Conservation (phyloP, 257 asterid genomes). For the Solanum tacnaense region DNA sequence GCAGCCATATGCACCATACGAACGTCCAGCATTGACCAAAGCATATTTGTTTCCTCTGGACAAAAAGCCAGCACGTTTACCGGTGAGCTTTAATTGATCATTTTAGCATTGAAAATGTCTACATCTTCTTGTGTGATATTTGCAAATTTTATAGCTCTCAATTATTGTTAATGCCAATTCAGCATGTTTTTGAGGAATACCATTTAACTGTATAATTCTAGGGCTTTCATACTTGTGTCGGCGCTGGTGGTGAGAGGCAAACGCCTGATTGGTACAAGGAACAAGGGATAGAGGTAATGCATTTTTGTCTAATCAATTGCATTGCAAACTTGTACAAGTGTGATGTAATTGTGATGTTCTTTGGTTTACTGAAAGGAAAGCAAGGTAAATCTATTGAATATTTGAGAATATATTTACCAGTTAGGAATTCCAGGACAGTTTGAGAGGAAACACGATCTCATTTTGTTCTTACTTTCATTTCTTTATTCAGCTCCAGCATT, state of each 20-base stretch:
- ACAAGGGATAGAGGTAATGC: conserved; percentile 85
- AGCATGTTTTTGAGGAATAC: not conserved
- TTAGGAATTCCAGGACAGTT: not conserved
- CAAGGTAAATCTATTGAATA: not conserved
- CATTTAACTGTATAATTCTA: conserved; percentile 4
- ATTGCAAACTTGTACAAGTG: not conserved
- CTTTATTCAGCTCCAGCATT: not conserved
- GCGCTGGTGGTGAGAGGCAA: conserved; percentile 87
- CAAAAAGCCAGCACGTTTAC: conserved; percentile 91
- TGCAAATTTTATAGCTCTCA: not conserved
- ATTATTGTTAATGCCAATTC: not conserved
- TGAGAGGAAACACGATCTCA: not conserved
- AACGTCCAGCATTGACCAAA: conserved; percentile 94
- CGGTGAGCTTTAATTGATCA: conserved; percentile 40
- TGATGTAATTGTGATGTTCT: not conserved
- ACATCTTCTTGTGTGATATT: not conserved
- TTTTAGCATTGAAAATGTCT: not conserved
- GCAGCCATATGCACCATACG: conserved; percentile 88
- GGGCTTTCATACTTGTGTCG: conserved; percentile 99
- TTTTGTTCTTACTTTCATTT: not conserved
- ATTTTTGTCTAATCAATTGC: not conserved
- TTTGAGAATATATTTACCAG: not conserved
- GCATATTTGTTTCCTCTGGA: conserved; percentile 78
- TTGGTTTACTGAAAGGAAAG: not conserved
- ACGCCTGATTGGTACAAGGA: conserved; percentile 99